Conservation (phyloP, 2,329 filamentous ascomycete genomes). For the Curvularia eragrostidis region DNA sequence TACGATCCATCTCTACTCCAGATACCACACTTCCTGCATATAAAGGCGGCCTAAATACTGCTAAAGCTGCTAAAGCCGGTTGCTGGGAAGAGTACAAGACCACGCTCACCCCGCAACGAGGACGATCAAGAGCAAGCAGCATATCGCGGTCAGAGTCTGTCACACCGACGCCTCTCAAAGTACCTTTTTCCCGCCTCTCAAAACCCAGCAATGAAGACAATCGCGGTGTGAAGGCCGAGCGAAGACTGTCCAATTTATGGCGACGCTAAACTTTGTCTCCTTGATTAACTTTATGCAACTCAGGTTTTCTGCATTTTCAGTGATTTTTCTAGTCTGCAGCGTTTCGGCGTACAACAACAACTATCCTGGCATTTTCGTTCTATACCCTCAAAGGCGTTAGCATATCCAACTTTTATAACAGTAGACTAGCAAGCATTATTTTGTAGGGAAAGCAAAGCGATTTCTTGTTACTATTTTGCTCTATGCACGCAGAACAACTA, state of each 20-base stretch:
- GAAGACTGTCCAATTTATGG: conserved; percentile 21
- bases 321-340: conserved; percentile 1
- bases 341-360: conserved; percentile 8
- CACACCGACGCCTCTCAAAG: conserved; percentile 10
- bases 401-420: neutral
- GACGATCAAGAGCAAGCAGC: neutral
- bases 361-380: conserved; percentile 16
- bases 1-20: conserved; percentile 5
- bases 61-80: conserved; percentile 9
- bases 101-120: conserved; percentile 19
- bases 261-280: conserved; percentile 9
- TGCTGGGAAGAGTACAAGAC: conserved; percentile 23
- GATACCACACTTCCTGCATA: neutral
- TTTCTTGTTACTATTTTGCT: neutral
- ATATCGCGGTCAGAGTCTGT: neutral
- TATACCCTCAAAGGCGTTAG: conserved; percentile 26
- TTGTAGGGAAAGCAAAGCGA: neutral
- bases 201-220: conserved; percentile 14
- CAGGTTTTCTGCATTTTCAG: neutral
- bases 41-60: conserved; percentile 6
- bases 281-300: neutral
- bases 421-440: neutral
- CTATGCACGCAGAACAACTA: neutral
- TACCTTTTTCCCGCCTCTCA: conserved; percentile 14
- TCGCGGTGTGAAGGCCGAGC: conserved; percentile 20